Base-by-base conservation (phyloP, 257 asterid species). In the Anisodus tanguticus region DNA sequence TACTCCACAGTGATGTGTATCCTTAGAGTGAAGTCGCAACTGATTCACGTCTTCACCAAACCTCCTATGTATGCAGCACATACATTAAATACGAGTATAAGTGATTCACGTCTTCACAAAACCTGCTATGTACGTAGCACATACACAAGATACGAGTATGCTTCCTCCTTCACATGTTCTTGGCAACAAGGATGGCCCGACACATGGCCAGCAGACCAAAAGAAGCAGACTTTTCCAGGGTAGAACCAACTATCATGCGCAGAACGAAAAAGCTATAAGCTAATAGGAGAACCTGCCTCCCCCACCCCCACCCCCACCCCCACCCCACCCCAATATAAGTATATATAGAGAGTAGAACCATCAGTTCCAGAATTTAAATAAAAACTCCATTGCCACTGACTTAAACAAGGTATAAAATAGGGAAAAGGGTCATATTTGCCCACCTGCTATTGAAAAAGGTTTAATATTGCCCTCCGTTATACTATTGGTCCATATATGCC, bases 171-270 rank as follows among this genome's bases (percentile, higher is more conserved):
- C 51, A 37, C 22, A 9, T 67, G 76, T 67, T 67, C 76, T 67
- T 67, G 63, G 49, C 19, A 67, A 37, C 49, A 37, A 31, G 41
- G 74, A 67, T 67, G 76, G 22, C 49, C 54, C 51, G 15, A 67
- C 15, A 67, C 76, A 67, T 35, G 51, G 51, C 76, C 51, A 67
- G 76, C 51, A 66, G 74, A 66, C 74, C 49, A 67, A 67, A 67
- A 35, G 74, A 66, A 67, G 47, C 74, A 67, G 49, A 67, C 49
- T 35, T 67, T 67, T 67, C 51, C 76, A 67, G 12, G 51, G 49
- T 6, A 37, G 76, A 67, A 67, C 76, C 47, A 66, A 66, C 47
- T 35, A 67, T 67, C 76, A 67, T 13, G 6, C 51, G 3, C 76
- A 67, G 76, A 67, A 67, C 2, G 4, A 49, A 49, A 49, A 49